phyloP scores from a whole-genome alignment of 768 basidiomycete species.

The Auricularia sp. region DNA sequence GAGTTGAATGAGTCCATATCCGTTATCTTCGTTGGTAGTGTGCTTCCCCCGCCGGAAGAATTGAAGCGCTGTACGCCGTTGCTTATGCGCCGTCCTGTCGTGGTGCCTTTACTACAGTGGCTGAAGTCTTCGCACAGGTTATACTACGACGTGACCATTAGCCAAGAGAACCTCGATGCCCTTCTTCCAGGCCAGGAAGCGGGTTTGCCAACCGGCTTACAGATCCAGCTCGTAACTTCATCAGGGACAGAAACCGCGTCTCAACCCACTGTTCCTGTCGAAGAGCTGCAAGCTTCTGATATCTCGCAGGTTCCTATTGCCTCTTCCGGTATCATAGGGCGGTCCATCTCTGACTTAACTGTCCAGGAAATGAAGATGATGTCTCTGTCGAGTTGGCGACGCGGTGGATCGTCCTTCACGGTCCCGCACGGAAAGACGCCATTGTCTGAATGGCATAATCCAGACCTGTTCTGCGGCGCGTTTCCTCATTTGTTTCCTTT shows the following conservation, averaged over 20 bases:
- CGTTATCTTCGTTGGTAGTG: not conserved
- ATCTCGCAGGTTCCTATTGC: not conserved
- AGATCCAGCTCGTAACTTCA: not conserved
- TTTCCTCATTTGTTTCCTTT: not conserved
- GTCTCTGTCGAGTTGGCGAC: not conserved
- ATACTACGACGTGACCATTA: not conserved
- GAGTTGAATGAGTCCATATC: not conserved
- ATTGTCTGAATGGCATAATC: not conserved
- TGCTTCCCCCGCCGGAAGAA: not conserved
- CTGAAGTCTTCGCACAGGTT: not conserved
- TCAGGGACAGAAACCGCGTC: not conserved
- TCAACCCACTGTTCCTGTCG: not conserved
- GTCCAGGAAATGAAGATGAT: not conserved
- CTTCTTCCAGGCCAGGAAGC: not conserved
- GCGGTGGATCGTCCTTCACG: not conserved
- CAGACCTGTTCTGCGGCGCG: not conserved
- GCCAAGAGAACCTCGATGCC: not conserved
- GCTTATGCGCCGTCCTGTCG: not conserved
- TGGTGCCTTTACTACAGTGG: not conserved
- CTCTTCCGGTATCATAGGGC: not conserved
- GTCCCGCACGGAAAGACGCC: not conserved
- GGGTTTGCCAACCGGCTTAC: not conserved
- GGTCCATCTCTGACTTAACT: not conserved
- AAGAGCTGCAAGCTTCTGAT: not conserved
- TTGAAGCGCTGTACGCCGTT: not conserved